Evolutionary conservation across 225 moss, liverwort and hornwort genomes (phyloP), one percentile per base, ranked within the genome.

Genomic region (Climacium dendroides): DNA sequence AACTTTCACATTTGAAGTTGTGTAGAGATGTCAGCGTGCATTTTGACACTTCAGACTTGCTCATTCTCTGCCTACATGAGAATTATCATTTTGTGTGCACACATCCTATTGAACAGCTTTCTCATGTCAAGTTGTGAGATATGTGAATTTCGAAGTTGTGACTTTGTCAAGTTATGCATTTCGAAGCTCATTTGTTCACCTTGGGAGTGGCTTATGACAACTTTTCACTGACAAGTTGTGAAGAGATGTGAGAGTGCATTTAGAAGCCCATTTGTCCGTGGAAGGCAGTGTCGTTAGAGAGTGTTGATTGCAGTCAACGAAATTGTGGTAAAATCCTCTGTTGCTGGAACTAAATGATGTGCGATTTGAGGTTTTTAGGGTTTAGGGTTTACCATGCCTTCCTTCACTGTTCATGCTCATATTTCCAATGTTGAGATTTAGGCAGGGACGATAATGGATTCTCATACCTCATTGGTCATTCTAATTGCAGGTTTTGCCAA

Each of bases 401-500:
- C 39, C 39, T 43, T 28, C 59, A 29, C 29, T 29, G 41, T 30
- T 59, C 79, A 14, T 30, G 59, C 43, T 79, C 41, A 58, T 59
- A 9, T 60, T 58, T 37, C 19, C 43, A 58, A 59, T 43, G 41
- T 43, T 79, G 58, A 58, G 19, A 29, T 41, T 39, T 59, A 19
- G 29, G 41, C 59, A 26, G 11, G 57, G 12, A 78, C 13, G 39
- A 58, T 26, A 13, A 59, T 19, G 79, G 37, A 30, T 59, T 41
- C 79, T 79, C 79, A 59, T 20, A 59, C 25, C 17, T 57, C 57
- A 18, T 7, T 74, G 76, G 59, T 62, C 28, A 15, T 81, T 85
- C 20, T 64, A 37, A 61, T 80, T 66, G 37, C 92, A 92, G 92
- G 66, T 30, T 54, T 73, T 92, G 81, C 92, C 92, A 20, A 25